Conservation (phyloP, 2,329 filamentous ascomycete species). For the Verticillium zaregamsianum region DNA sequence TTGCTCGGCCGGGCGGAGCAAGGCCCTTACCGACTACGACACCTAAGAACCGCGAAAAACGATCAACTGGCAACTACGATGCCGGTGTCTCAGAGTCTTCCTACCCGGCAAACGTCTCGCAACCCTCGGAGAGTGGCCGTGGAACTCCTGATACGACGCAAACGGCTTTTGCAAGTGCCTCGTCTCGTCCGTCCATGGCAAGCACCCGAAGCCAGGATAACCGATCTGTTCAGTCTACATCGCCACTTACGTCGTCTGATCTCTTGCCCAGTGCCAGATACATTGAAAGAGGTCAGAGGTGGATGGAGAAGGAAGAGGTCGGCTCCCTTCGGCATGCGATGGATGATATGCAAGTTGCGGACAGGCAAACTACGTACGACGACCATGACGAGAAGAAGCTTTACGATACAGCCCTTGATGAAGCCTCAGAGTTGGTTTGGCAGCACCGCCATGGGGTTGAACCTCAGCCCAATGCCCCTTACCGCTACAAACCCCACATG, state of each 20-base stretch:
- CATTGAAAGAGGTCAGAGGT: conserved; percentile 68
- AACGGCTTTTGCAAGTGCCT: conserved; percentile 32
- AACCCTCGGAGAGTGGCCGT: background rate
- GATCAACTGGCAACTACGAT: background rate
- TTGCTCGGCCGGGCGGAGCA: conserved; percentile 65
- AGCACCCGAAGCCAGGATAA: conserved; percentile 46
- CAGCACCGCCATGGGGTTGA: conserved; percentile 61
- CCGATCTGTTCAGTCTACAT: conserved; percentile 37
- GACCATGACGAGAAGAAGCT: conserved; percentile 55
- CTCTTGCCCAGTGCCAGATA: conserved; percentile 65
- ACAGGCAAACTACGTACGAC: conserved; percentile 20
- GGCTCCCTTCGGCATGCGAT: conserved; percentile 66
- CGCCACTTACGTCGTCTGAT: conserved; percentile 45
- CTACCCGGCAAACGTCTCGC: background rate
- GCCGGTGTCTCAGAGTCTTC: background rate
- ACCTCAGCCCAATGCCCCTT: conserved; percentile 58
- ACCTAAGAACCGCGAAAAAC: background rate
- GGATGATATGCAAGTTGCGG: conserved; percentile 64
- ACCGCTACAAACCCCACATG: conserved; percentile 64
- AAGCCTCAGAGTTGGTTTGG: conserved; percentile 76
- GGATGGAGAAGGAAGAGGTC: conserved; percentile 79
- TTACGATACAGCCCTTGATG: conserved; percentile 67
- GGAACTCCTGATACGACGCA: background rate
- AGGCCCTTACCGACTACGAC: conserved; percentile 52
- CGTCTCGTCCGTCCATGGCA: conserved; percentile 44